Conservation (phyloP, 2,329 filamentous ascomycete species). For the Ophiostoma tasmaniense region DNA sequence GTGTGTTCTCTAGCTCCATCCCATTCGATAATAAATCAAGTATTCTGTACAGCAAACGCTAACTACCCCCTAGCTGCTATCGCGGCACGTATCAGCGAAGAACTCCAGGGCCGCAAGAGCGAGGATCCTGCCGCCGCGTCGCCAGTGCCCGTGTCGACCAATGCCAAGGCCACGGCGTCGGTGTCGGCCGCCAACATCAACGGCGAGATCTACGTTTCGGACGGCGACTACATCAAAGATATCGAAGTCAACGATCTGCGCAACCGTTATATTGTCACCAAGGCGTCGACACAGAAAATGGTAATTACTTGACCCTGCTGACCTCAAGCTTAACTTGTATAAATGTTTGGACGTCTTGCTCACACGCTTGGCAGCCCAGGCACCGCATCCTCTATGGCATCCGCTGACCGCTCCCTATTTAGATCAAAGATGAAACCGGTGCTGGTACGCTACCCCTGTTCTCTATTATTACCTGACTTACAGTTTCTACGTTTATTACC, state of each 20-base stretch:
- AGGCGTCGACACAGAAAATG: conserved; percentile 97
- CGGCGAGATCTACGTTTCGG: conserved; percentile 84
- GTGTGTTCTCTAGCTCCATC: conserved; percentile 37
- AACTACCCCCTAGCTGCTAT: conserved; percentile 56
- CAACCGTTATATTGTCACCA: conserved; percentile 94
- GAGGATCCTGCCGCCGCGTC: conserved; percentile 66
- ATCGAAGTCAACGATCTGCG: conserved; percentile 98
- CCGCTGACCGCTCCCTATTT: conserved; percentile 74
- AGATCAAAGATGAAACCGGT: conserved; percentile 99
- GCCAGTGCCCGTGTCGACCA: conserved; percentile 38
- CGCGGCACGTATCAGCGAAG: conserved; percentile 78
- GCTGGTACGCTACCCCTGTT: conserved; percentile 75
- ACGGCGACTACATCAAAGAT: conserved; percentile 97
- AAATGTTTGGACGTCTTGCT: conserved; percentile 44
- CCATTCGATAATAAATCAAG: not conserved
- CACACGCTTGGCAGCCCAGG: conserved; percentile 61
- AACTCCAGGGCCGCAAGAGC: conserved; percentile 77
- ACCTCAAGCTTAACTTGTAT: not conserved
- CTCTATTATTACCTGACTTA: not conserved
- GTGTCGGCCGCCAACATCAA: conserved; percentile 53
- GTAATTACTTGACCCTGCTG: conserved; percentile 61
- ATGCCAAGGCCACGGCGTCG: conserved; percentile 32
- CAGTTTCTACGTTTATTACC: not conserved
- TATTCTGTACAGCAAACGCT: not conserved
- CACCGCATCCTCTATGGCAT: conserved; percentile 61